Conservation (phyloP, 768 basidiomycete species). For the Dentipellis sp. region DNA sequence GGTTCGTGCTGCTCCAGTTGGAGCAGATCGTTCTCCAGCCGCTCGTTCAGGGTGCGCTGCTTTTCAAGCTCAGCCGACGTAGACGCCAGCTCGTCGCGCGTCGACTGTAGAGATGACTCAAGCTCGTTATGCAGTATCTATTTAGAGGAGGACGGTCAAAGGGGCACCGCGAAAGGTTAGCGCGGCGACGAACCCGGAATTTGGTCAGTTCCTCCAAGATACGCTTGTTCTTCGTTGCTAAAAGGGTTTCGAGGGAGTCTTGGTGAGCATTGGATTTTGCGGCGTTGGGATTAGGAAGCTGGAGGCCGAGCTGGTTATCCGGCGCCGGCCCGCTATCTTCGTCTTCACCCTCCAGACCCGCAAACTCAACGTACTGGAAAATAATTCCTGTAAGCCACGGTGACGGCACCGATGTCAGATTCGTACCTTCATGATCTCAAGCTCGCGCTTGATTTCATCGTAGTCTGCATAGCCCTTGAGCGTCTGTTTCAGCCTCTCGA, state of each 20-base stretch:
- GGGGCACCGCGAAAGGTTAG: not conserved
- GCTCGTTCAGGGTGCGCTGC: slow-evolving; percentile 76
- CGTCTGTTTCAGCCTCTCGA: slow-evolving; percentile 57
- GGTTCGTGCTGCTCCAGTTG: slow-evolving; percentile 60
- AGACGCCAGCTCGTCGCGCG: slow-evolving; percentile 47
- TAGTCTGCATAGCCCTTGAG: slow-evolving; percentile 78
- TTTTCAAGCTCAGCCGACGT: slow-evolving; percentile 64
- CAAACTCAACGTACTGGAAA: slow-evolving; percentile 88
- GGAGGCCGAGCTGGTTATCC: slow-evolving; percentile 39
- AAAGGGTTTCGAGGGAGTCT: slow-evolving; percentile 81
- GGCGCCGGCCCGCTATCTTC: slow-evolving; percentile 33
- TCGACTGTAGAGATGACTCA: slow-evolving; percentile 51
- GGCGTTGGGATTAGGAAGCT: slow-evolving; percentile 84
- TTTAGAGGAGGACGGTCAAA: not conserved
- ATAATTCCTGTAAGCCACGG: not conserved
- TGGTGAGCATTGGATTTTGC: slow-evolving; percentile 69
- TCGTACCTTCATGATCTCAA: slow-evolving; percentile 94
- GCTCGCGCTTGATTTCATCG: slow-evolving; percentile 95
- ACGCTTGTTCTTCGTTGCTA: slow-evolving; percentile 90
- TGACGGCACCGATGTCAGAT: not conserved
- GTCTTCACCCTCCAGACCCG: slow-evolving; percentile 74
- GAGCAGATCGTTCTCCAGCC: slow-evolving; percentile 84
- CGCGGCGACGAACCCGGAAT: slow-evolving; percentile 53
- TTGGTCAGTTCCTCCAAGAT: slow-evolving; percentile 89
- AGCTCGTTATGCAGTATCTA: slow-evolving; percentile 83